Base-by-base conservation (phyloP, 2,329 filamentous ascomycete species). In the Ploettnerulaceae sp. region DNA sequence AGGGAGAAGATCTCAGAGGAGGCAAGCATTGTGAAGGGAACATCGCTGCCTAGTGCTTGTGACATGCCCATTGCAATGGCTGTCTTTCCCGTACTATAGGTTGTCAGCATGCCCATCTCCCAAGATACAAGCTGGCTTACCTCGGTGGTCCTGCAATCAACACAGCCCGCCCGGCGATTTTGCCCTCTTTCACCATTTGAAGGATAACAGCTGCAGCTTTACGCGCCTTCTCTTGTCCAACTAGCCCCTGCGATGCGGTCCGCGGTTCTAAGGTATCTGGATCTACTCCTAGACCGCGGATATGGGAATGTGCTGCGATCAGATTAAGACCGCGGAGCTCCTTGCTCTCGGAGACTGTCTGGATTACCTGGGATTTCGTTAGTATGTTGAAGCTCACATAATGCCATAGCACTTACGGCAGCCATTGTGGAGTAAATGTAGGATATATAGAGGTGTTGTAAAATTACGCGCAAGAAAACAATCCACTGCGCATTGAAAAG, bases 1-100 rank as follows among this genome's bases (percentile, higher is more conserved):
- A 97, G 79, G 20, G 90, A 96, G 72, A 96, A 98, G 62, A 98
- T 96, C 68, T 98, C 93, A 49, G 90, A 95, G 11, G 90, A 89
- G 33, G 93, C 89, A 54, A 97, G 83, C 70, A 89, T 90, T 17
- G 93, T 98, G 67, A 98, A 98, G 3, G 93, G 93, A 2, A 96
- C 90, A 66, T 98, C 93, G 38, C 89, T 71, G 35, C 91, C 93
- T 42, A 98, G 79, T 22, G 90, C 95, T 67, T 98, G 93, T 28
- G 93, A 86, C 90, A 98, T 96, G 38, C 90, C 93, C 86, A 96
- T 97, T 41, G 93, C 93, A 60, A 98, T 95, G 37, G 93, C 93
- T 0, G 93, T 98, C 74, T 98, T 98, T 63, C 93, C 93, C 43
- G 93, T 98, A 70, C 93, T 90, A 20, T 31, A 33, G 12, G 3